Percentiles rank a stretch among this genome's conserved stretches.
Evolutionary conservation across 2,329 filamentous ascomycete species (phyloP).

Genomic region (Xylaria digitata): DNA sequence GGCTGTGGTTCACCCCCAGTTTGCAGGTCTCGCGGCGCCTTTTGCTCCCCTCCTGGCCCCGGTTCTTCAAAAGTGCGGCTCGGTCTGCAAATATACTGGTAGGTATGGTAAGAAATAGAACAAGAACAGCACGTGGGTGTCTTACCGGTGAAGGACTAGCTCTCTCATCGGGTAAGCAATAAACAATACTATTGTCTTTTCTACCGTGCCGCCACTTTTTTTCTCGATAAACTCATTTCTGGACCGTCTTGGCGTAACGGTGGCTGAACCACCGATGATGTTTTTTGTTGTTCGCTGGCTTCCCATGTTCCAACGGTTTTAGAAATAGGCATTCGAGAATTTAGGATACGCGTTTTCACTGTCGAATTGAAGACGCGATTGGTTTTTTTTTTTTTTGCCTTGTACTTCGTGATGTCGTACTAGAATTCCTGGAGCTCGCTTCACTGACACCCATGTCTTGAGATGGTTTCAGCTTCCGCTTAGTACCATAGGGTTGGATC

Average conservation of each 20-base stretch:
- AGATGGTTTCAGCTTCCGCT: slow-evolving; percentile 13
- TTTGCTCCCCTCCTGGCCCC: slow-evolving; percentile 7
- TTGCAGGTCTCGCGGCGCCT: slow-evolving; percentile 31
- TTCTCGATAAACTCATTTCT: slow-evolving; percentile 15
- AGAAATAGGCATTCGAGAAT: slow-evolving; percentile 13
- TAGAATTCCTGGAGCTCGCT: background rate
- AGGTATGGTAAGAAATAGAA: slow-evolving; percentile 16
- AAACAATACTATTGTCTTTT: slow-evolving; percentile 34
- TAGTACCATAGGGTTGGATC: slow-evolving; percentile 6
- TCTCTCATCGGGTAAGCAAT: slow-evolving; percentile 31
- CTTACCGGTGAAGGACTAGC: slow-evolving; percentile 22
- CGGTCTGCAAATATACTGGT: slow-evolving; percentile 23
- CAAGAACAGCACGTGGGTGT: slow-evolving; percentile 23
- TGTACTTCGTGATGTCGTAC: slow-evolving; percentile 11
- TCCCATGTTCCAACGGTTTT: slow-evolving; percentile 22
- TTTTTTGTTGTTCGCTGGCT: slow-evolving; percentile 5
- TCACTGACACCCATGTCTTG: background rate
- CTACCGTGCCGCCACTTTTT: slow-evolving; percentile 25
- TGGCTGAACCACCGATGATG: slow-evolving; percentile 21
- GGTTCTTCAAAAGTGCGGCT: slow-evolving; percentile 24
- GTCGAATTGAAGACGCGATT: background rate
- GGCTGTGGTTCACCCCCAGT: slow-evolving; percentile 36
- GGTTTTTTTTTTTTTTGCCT: background rate
- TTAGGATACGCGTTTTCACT: background rate
- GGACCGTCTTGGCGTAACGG: slow-evolving; percentile 20